A percentile compares a stretch with the other conserved stretches of the same genome.
These are phyloP conservation scores for Colletotrichum sp. DNA, from an alignment of 2,329 filamentous ascomycete species.

Conservation along the genomic window DNA sequence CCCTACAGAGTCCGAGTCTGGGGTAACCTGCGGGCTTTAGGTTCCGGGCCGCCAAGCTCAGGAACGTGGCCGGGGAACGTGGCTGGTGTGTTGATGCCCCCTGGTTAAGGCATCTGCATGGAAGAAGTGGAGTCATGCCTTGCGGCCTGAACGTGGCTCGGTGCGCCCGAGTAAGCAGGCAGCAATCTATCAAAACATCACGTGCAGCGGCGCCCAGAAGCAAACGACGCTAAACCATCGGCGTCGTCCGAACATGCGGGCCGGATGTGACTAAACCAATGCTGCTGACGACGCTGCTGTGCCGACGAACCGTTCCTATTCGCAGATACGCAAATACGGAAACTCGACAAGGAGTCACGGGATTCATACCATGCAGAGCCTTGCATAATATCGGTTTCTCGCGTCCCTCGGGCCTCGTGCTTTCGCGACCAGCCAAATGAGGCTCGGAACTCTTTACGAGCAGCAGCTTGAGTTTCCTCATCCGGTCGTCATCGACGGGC, in stretches of 20 bases:
- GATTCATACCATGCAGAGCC: neutral
- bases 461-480: neutral
- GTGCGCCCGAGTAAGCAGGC: constrained; percentile 5
- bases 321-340: neutral
- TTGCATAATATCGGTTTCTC: neutral
- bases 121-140: neutral
- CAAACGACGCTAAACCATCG: constrained; percentile 21
- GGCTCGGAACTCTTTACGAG: neutral
- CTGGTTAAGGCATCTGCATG: neutral
- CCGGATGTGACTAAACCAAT: neutral
- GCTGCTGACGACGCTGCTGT: constrained; percentile 21
- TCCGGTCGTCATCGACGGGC: neutral
- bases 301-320: constrained; percentile 16
- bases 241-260: constrained; percentile 23
- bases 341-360: neutral
- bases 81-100: constrained; percentile 7
- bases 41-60: constrained; percentile 11
- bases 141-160: neutral
- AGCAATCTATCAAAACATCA: neutral
- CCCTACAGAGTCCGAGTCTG: constrained; percentile 21
- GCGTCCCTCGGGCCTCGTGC: neutral
- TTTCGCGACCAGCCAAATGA: neutral
- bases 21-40: constrained; percentile 18
- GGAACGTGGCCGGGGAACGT: constrained; percentile 17
- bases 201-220: constrained; percentile 7